A percentile compares a stretch with the other conserved stretches of the same genome.
Evolutionary conservation across 2,329 filamentous ascomycete species (phyloP).

Genomic region (Xylariaceae sp.): DNA sequence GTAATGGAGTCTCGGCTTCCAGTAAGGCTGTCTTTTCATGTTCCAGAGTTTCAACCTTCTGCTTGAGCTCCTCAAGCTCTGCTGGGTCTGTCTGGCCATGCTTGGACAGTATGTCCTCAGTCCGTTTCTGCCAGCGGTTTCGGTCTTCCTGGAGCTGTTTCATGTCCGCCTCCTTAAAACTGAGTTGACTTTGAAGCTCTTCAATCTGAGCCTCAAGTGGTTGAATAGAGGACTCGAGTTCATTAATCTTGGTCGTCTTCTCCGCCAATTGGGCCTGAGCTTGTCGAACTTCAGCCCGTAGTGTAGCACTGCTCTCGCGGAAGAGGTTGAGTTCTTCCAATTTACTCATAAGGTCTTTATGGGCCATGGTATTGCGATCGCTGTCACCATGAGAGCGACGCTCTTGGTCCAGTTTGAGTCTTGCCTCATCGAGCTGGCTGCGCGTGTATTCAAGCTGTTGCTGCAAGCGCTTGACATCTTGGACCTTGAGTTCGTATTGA

Average conservation of each 20-base stretch:
- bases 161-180: constrained; percentile 82
- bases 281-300: constrained; percentile 82
- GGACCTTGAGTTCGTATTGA: constrained; percentile 85
- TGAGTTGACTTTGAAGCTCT: constrained; percentile 78
- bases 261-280: constrained; percentile 73
- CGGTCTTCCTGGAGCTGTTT: constrained; percentile 87
- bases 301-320: constrained; percentile 87
- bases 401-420: constrained; percentile 88
- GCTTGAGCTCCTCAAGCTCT: constrained; percentile 85
- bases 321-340: constrained; percentile 94
- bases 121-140: constrained; percentile 93
- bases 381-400: constrained; percentile 72
- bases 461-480: constrained; percentile 83
- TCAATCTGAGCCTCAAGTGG: constrained; percentile 78
- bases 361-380: constrained; percentile 70
- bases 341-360: constrained; percentile 90
- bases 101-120: constrained; percentile 91
- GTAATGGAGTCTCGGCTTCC: constrained; percentile 49
- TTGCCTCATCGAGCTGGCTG: constrained; percentile 82
- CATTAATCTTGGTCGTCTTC: constrained; percentile 71
- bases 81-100: constrained; percentile 94
- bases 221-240: constrained; percentile 71
- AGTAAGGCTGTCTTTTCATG: constrained; percentile 60
- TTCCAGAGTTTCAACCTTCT: constrained; percentile 66
- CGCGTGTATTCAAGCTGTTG: constrained; percentile 88